Conservation (phyloP, 177 flowering plant species). For the Telopea speciosissima region DNA sequence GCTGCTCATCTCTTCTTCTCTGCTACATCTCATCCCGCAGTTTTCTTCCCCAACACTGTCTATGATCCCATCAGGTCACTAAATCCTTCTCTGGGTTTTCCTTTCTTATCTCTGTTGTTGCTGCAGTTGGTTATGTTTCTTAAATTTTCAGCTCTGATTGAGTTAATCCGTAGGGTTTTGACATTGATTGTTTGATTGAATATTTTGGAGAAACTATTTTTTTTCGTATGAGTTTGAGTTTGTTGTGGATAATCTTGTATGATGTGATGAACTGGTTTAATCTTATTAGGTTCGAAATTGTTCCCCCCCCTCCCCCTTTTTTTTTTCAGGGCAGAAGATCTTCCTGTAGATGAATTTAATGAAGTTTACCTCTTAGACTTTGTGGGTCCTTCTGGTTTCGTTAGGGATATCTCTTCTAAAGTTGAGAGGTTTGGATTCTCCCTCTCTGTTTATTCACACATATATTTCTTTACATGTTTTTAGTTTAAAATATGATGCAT, state of each 20-base stretch:
- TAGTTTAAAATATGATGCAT: neutral
- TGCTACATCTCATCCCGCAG: constrained; percentile 34
- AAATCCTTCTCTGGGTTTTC: neutral
- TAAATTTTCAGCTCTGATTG: neutral
- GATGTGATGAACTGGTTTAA: neutral
- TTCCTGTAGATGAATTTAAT: constrained; percentile 49
- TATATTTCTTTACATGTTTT: neutral
- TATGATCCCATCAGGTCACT: constrained; percentile 46
- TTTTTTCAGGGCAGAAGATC: constrained; percentile 34
- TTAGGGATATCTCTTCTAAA: constrained; percentile 44
- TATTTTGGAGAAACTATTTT: neutral
- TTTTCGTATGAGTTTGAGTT: neutral
- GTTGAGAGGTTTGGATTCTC: constrained; percentile 38
- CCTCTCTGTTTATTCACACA: neutral
- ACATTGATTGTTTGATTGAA: neutral
- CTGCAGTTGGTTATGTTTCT: neutral
- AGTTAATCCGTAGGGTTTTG: neutral
- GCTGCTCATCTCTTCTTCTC: constrained; percentile 82
- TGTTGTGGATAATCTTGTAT: neutral
- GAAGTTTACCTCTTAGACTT: constrained; percentile 74
- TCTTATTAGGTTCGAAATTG: neutral
- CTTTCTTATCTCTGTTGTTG: neutral
- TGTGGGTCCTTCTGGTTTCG: constrained; percentile 80
- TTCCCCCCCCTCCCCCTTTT: too few relatives aligned
- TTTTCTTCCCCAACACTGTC: constrained; percentile 77